phyloP scores from a whole-genome alignment of 495 filamentous ascomycete species.

The Talaromyces trachyspermus region DNA sequence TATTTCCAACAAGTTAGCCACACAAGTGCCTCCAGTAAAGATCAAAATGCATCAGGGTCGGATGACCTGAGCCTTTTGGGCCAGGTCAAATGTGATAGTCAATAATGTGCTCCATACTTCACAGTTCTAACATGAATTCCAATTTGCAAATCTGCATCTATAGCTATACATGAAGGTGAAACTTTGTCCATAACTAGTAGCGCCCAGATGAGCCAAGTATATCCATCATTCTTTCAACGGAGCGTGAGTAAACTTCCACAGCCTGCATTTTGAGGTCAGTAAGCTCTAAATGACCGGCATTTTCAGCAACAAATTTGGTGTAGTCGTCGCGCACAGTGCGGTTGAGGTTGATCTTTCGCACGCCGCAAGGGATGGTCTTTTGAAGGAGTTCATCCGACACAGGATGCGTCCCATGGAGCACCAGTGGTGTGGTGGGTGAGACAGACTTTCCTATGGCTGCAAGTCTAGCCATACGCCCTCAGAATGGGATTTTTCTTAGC shows the following conservation, averaged over 20 bases:
- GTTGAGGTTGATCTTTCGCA: conserved; percentile 66
- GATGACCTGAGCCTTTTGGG: too few relatives aligned
- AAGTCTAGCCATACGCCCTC: conserved; percentile 9
- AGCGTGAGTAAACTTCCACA: conserved; percentile 54
- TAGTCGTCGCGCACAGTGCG: conserved; percentile 60
- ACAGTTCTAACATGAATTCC: too few relatives aligned
- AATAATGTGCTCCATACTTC: too few relatives aligned
- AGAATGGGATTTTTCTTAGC: too few relatives aligned
- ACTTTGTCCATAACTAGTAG: too few relatives aligned
- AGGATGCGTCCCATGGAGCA: conserved; percentile 64
- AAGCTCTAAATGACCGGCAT: conserved; percentile 48
- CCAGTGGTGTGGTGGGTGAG: conserved; percentile 47
- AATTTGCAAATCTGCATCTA: too few relatives aligned
- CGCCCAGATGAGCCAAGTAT: conserved; percentile 51
- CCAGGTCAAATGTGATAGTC: too few relatives aligned
- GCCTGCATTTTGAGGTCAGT: conserved; percentile 57
- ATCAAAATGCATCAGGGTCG: too few relatives aligned
- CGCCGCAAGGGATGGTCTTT: conserved; percentile 50
- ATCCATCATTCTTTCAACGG: conserved; percentile 59
- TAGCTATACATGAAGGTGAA: too few relatives aligned
- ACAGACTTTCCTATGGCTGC: conserved; percentile 8
- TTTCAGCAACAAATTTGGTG: conserved; percentile 49
- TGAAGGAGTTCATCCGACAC: conserved; percentile 53
- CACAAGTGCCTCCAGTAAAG: too few relatives aligned
- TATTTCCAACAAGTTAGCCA: too few relatives aligned